Base-by-base conservation (phyloP, 2,329 filamentous ascomycete species). In the Stromatinia cepivora region DNA sequence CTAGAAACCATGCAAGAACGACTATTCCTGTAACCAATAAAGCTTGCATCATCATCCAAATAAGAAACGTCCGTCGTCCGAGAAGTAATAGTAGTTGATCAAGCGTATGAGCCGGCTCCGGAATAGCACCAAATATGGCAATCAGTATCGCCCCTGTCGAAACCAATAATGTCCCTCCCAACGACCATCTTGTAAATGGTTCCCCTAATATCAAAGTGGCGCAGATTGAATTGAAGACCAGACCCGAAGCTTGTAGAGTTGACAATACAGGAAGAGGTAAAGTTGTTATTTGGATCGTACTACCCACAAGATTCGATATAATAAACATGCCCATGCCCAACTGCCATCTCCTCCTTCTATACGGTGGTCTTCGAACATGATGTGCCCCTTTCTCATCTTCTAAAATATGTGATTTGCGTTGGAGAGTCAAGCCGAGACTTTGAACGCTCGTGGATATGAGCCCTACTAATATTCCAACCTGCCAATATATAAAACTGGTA, bases 151-250 rank as follows among this genome's bases (percentile, higher is more conserved):
- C 95, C 67, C 95, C 95, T 31, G 84, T 84, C 72, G 92, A 94
- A 54, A 98, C 95, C 63, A 99, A 87, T 66, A 95, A 76, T 1
- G 95, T 99, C 50, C 95, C 95, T 76, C 92, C 87, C 50, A 97
- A 85, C n/a, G 94, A 97, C 86, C 93, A 96, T 79, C 87, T 88
- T 66, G 95, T 98, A 81, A 98, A 99, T 6, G 94, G 92, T 81
- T 99, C 94, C 77, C 91, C 90, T 61, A 99, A 86, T 76, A 98
- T 92, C 69, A 98, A 82, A 57, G 93, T 96, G 71, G 95, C 95
- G 84, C 96, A 97, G 80, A 98, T 93, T 69, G 94, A 97, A 83
- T 99, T 99, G 85, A 99, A 99, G 72, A 99, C 95, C 68, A 99
- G 86, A 57, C 95, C 95, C 4, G 94, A 97, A 25, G 94, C 94